These are phyloP conservation scores for Nicotiana sylvestris DNA, from an alignment of 257 asterid genomes.

Conservation along the genomic window DNA sequence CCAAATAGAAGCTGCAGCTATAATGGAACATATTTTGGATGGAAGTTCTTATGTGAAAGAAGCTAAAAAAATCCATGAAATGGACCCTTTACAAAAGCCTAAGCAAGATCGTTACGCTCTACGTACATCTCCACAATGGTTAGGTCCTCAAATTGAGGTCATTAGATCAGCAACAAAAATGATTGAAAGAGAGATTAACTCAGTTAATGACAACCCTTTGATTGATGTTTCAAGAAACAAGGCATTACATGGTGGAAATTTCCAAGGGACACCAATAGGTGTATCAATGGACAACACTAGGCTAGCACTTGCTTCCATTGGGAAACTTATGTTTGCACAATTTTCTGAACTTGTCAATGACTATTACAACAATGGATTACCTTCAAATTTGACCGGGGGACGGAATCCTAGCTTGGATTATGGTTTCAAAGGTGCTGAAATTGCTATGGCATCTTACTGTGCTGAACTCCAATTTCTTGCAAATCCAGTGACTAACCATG, in stretches of 20 bases:
- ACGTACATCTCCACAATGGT: slow-evolving; percentile 32
- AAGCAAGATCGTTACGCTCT: slow-evolving; percentile 30
- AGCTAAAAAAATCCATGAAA: slow-evolving; percentile 18
- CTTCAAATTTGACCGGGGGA: slow-evolving; percentile 25
- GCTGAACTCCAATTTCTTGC: slow-evolving; percentile 28
- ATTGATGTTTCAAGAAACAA: slow-evolving; percentile 30
- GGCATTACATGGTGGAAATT: slow-evolving; percentile 31
- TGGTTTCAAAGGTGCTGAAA: slow-evolving; percentile 31
- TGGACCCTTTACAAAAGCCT: slow-evolving; percentile 25
- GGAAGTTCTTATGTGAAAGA: slow-evolving; percentile 30
- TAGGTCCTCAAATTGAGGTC: slow-evolving; percentile 30
- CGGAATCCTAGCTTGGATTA: slow-evolving; percentile 28
- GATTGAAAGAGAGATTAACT: slow-evolving; percentile 28
- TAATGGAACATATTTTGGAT: slow-evolving; percentile 32
- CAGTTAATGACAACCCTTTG: slow-evolving; percentile 30
- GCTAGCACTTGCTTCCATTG: slow-evolving; percentile 25
- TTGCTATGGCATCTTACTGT: slow-evolving; percentile 28
- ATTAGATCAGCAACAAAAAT: slow-evolving; percentile 23
- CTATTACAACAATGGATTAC: slow-evolving; percentile 28
- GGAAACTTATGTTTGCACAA: slow-evolving; percentile 26
- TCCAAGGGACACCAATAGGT: slow-evolving; percentile 32
- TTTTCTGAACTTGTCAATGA: slow-evolving; percentile 30
- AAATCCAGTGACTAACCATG: slow-evolving; percentile 30
- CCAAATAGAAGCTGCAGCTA: slow-evolving; percentile 31
- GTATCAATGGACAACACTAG: slow-evolving; percentile 31